Percentiles rank a stretch among this genome's conserved stretches.
phyloP scores from a whole-genome alignment of 305 asterid genomes.

The Stenogyne calaminthoides region DNA sequence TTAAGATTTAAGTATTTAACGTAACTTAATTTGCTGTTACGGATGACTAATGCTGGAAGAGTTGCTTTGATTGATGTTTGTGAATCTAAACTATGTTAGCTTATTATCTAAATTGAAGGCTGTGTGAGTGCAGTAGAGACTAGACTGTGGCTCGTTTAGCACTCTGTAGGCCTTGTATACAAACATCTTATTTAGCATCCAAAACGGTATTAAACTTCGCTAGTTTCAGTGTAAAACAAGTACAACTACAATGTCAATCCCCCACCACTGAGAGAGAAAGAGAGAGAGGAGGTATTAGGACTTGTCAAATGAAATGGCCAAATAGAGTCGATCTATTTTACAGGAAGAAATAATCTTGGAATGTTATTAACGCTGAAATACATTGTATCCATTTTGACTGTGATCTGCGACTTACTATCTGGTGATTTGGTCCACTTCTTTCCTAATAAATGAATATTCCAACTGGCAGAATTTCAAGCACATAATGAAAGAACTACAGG shows the following conservation, averaged over 20 bases:
- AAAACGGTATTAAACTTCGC: not conserved
- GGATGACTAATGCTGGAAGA: not conserved
- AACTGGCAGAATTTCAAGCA: slow-evolving; percentile 86
- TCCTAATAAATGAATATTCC: slow-evolving; percentile 20
- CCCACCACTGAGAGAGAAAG: not conserved
- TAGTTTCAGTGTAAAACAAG: not conserved
- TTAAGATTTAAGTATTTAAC: slow-evolving; percentile 1
- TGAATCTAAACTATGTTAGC: not conserved
- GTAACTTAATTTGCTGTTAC: not conserved
- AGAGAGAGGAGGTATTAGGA: not conserved
- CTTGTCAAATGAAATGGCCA: slow-evolving; percentile 11
- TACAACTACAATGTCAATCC: not conserved
- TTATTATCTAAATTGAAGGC: not conserved
- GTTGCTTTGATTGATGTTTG: not conserved
- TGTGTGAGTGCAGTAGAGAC: not conserved
- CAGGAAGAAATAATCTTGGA: not conserved
- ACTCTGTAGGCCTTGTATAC: not conserved
- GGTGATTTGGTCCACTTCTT: slow-evolving; percentile 12
- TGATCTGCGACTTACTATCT: not conserved
- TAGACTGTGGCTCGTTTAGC: not conserved
- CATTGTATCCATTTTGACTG: not conserved
- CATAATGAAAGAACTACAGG: slow-evolving; percentile 96
- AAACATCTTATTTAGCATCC: not conserved
- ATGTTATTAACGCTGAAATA: not conserved
- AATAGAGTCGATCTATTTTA: not conserved